Conservation (phyloP, 257 asterid species). For the Capsicum pubescens region DNA sequence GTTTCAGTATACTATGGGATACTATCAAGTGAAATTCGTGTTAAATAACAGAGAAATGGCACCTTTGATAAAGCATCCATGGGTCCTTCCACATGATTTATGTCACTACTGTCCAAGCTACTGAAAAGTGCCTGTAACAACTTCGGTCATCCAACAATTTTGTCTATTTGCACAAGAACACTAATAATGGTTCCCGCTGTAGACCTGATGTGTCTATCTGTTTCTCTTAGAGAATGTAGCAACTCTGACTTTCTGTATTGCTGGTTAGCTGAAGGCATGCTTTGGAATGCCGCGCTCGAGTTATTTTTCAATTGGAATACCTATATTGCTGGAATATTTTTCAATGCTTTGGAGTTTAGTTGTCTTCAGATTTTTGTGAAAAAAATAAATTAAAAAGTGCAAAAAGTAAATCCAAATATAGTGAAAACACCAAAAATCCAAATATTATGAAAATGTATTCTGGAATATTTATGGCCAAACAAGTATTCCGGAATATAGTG, state of each 20-base stretch:
- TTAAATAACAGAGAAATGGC: slow-evolving; percentile 20
- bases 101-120: slow-evolving; percentile 89
- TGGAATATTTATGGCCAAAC: too few relatives aligned
- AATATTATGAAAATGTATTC: too few relatives aligned
- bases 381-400: too few relatives aligned
- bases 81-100: slow-evolving; percentile 96
- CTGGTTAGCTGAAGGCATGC: slow-evolving; percentile 72
- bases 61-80: slow-evolving; percentile 99
- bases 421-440: too few relatives aligned
- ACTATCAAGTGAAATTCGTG: slow-evolving; percentile 26
- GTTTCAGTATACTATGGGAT: not conserved
- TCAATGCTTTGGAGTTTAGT: too few relatives aligned
- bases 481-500: too few relatives aligned
- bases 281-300: slow-evolving; percentile 58
- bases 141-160: slow-evolving; percentile 90
- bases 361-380: too few relatives aligned
- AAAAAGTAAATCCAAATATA: too few relatives aligned
- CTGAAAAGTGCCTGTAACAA: slow-evolving; percentile 77
- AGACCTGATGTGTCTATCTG: slow-evolving; percentile 87
- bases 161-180: slow-evolving; percentile 85
- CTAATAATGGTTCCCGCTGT: slow-evolving; percentile 93
- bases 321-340: too few relatives aligned
- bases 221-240: slow-evolving; percentile 86
- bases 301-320: slow-evolving; percentile 63
- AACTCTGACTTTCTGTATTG: slow-evolving; percentile 77